Conservation (phyloP, 1,139 yeast genomes). For the Geotrichum klebahnii region DNA sequence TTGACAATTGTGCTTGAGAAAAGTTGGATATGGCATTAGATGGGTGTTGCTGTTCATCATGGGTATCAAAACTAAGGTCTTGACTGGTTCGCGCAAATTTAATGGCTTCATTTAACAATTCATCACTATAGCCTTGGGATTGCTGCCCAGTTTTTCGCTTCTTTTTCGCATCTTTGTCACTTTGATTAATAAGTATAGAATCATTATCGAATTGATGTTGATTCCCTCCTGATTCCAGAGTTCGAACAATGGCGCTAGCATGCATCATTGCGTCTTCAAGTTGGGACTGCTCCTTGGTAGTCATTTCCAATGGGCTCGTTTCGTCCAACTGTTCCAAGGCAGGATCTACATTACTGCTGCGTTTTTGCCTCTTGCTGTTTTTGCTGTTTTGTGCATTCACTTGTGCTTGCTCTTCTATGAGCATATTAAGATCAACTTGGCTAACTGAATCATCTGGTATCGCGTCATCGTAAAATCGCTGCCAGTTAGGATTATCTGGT, state of each 20-base stretch:
- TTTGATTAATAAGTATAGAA: not conserved
- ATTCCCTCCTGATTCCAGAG: conserved; percentile 20
- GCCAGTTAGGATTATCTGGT: conserved; percentile 21
- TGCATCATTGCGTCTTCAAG: conserved; percentile 33
- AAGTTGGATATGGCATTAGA: not conserved
- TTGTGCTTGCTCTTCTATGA: conserved; percentile 10
- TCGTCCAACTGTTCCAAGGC: conserved; percentile 16
- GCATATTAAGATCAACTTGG: conserved; percentile 16
- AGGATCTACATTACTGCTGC: conserved; percentile 20
- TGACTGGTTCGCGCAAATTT: conserved; percentile 1
- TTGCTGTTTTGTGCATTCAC: not conserved
- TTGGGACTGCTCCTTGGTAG: conserved; percentile 27
- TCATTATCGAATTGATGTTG: conserved; percentile 5
- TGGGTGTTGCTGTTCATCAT: not conserved
- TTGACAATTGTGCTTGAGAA: no score
- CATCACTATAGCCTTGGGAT: conserved; percentile 11
- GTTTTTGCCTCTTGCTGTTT: conserved; percentile 4
- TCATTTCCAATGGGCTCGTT: conserved; percentile 3
- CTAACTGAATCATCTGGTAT: conserved; percentile 12
- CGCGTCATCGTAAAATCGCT: conserved; percentile 20
- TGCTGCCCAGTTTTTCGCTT: not conserved
- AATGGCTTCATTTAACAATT: conserved; percentile 8
- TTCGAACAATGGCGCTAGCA: conserved; percentile 32
- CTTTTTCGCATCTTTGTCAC: not conserved
- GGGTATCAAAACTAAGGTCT: not conserved